Evolutionary conservation across 257 asterid genomes (phyloP).

Genomic region (Scutellaria minor): DNA sequence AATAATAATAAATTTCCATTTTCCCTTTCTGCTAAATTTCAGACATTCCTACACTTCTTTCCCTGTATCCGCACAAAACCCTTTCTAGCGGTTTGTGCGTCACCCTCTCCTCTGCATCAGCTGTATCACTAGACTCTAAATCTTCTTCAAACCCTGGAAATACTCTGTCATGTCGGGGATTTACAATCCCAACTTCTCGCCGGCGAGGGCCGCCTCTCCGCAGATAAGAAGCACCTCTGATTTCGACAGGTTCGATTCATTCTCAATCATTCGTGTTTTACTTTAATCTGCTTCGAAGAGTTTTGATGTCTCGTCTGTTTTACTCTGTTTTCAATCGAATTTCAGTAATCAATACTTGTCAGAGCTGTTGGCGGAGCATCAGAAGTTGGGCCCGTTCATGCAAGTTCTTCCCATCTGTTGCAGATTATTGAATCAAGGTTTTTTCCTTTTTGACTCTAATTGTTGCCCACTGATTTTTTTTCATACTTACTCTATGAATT

Average conservation of each 20-base stretch:
- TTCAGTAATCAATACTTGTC: slow-evolving; percentile 80
- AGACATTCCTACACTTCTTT: slow-evolving; percentile 30
- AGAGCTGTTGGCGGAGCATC: slow-evolving; percentile 96
- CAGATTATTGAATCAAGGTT: slow-evolving; percentile 92
- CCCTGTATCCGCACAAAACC: slow-evolving; percentile 32
- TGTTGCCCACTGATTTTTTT: not conserved
- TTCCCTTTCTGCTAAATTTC: slow-evolving; percentile 25
- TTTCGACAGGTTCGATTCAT: slow-evolving; percentile 72
- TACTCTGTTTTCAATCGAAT: not conserved
- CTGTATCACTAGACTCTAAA: slow-evolving; percentile 27
- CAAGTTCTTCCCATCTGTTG: slow-evolving; percentile 93
- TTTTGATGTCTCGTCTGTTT: slow-evolving; percentile 30
- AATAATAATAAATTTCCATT: no score
- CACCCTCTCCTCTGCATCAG: slow-evolving; percentile 9
- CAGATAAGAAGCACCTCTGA: slow-evolving; percentile 75
- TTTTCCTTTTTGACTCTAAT: not conserved
- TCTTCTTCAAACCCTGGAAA: not conserved
- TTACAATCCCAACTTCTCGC: slow-evolving; percentile 86
- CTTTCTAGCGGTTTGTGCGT: slow-evolving; percentile 35
- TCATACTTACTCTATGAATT: slow-evolving; percentile 25
- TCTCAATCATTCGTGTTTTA: not conserved
- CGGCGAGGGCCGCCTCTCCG: slow-evolving; percentile 89
- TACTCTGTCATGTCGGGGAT: slow-evolving; percentile 70
- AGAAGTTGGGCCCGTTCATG: slow-evolving; percentile 92
- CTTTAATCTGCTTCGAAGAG: slow-evolving; percentile 40